Evolutionary conservation across 2,329 filamentous ascomycete genomes (phyloP), one percentile per base, ranked within the genome.

Genomic region (Ceratocystis lukuohia): DNA sequence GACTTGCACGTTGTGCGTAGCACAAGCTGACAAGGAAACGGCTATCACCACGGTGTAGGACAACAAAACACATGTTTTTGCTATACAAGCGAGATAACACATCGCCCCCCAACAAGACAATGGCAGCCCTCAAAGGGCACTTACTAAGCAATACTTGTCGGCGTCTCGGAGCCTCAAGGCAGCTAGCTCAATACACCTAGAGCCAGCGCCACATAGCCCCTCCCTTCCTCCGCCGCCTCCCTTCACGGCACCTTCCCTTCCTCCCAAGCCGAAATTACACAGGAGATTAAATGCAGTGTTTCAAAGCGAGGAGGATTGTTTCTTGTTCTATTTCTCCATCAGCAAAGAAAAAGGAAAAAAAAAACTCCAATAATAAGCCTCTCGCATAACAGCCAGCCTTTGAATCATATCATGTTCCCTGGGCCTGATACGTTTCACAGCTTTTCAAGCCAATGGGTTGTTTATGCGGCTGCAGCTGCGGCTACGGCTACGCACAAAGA

Each of bases 391-490:
- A 8, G 7, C 15, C 28, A 5, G 53, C 28, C 53, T 59, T 17
- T 33, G 3, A 17, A 33, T 59, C 53, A 59, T n/a, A 30, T 59
- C 28, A 59, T 37, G 17, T 33, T 33, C 25, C 25, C 10, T 59
- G 28, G 6, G 25, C 28, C 53, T 59, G 53, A 59, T 59, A 59
- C 53, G 53, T 59, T 59, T 59, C 53, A 59, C 53, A 8, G 53
- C 53, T 59, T 33, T 59, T 33, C 28, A 17, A 59, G 25, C 25
- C 33, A 17, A 25, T 30, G 53, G 28, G 15, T 59, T 59, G 53
- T 33, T 33, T 59, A 59, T 59, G 53, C 53, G 53, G 53, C 48
- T 53, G 48, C 20, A 15, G 48, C 48, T 53, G 48, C 20, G 20
- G 48, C 46, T 50, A 50, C 46, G n/a, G 45, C 45, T 48, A 48